Base-by-base conservation (phyloP, 768 basidiomycete genomes). In the Kwoniella newhampshirensis region DNA sequence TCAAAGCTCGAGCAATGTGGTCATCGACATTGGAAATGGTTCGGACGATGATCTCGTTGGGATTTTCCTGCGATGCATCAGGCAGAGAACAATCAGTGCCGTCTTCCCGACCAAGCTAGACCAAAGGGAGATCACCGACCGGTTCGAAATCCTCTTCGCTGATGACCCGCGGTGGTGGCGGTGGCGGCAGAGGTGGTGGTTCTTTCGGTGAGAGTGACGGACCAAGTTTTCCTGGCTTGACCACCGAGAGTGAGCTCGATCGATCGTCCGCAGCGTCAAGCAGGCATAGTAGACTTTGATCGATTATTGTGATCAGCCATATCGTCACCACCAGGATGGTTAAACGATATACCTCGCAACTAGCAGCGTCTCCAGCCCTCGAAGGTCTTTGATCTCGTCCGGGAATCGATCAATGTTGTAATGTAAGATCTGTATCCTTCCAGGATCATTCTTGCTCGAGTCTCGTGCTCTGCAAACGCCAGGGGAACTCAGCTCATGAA, bases 401-500 rank as follows among this genome's bases (percentile, higher is more conserved):
- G 68, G 64, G 42, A 76, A 76, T 41, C 75, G 50, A 3, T 74
- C 73, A 41, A 76, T 63, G 37, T 75, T 75, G 56, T 75, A 75
- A 43, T 76, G 71, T 39, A 74, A 42, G 6, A 76, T 64, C 65
- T 76, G 73, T 18, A 76, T 43, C 3, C 68, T 43, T 5, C 60
- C 73, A 23, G 74, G 73, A 17, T 57, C 63, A 27, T 60, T 67
- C 44, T 67, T 71, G 26, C 63, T 66, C 1, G 63, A 48, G 13
- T 61, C 62, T 54, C 63, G 54, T 11, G 73, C 73, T 9, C 73
- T 76, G 9, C 28, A n/a, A 15, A 2, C 4, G 57, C 32, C 40
- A 17, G 13, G 4, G n/a, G 20, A 21, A 5, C 17, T 50, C 17
- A 18, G 17, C 42, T 23, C 8, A 51, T 17, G 26, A 30, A 26